Evolutionary conservation across 805 yeast genomes (phyloP), one percentile per base, ranked within the genome.

Genomic region (Kuraishia cidri): DNA sequence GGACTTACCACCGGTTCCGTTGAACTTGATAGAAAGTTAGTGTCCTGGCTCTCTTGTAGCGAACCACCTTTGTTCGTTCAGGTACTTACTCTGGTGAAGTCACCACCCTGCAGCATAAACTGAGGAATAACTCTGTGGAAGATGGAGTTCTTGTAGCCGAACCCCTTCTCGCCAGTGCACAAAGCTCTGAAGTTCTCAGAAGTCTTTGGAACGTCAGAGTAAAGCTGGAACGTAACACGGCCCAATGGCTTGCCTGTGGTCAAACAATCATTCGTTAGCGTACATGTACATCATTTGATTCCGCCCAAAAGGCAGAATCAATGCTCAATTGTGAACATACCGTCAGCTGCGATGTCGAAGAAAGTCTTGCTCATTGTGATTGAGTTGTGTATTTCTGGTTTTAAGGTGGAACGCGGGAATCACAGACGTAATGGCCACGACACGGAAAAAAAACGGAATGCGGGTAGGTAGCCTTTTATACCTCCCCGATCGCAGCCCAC

Each of bases 121-220:
- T 80, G 76, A 41, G 96, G 95, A 54, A 87, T 86, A 44, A 87
- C 92, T 69, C 96, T 80, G 83, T 88, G 96, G 88, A 88, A 87
- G 45, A 77, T 67, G 28, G 94, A 83, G 50, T 72, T 75, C 52
- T 77, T 77, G 72, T 77, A 87, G 37, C 95, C 95, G 49, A 69
- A 83, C 36, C 97, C 97, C 70, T 85, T 79, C 66, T 85, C 95
- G 47, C 95, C 73, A 38, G 79, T 87, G 60, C 81, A 70, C 54
- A 88, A 72, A 42, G 94, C 95, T 66, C 95, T 80, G 82, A 88
- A 88, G 74, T 88, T 88, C 66, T 83, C 94, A 46, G 94, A 80
- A 43, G 97, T 88, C 75, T 86, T 88, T 66, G 97, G 97, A 49
- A 79, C 82, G 55, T 83, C 88, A 69, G 81, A 75, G 78, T 79